Percentiles rank a stretch among this genome's conserved stretches.
Conservation (phyloP, 164 flowering plant species). For the Vitis labrusca region DNA sequence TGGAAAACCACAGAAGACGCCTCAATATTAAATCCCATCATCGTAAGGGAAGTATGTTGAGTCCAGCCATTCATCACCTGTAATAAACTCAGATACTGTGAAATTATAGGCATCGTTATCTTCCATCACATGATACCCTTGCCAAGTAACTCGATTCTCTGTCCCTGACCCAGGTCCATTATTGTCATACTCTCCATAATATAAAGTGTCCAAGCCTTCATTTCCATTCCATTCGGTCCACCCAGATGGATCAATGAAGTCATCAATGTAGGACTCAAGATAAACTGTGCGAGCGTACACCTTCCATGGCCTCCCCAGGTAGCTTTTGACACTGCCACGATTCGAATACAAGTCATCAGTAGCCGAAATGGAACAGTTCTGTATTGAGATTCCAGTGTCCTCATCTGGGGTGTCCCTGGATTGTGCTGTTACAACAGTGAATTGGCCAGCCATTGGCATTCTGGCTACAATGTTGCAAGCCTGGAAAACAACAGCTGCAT, state of each 20-base stretch:
- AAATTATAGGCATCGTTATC: constrained; percentile 59
- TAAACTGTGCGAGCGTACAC: constrained; percentile 56
- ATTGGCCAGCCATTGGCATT: constrained; percentile 63
- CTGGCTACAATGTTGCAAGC: constrained; percentile 56
- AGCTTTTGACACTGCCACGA: constrained; percentile 40
- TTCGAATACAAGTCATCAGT: constrained; percentile 46
- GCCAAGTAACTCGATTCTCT: constrained; percentile 60
- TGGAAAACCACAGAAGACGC: too few species aligned
- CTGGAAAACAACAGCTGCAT: constrained; percentile 81
- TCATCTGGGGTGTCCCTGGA: constrained; percentile 52
- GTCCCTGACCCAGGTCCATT: constrained; percentile 63
- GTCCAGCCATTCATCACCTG: constrained; percentile 68
- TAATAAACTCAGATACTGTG: constrained; percentile 60
- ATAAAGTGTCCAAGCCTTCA: constrained; percentile 47
- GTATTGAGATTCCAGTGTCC: constrained; percentile 75
- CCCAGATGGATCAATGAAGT: constrained; percentile 52
- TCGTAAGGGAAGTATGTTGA: constrained; percentile 80
- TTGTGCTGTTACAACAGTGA: constrained; percentile 73
- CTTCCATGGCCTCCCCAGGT: constrained; percentile 86
- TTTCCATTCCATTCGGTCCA: constrained; percentile 66
- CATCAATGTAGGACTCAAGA: constrained; percentile 67
- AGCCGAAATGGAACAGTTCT: constrained; percentile 65
- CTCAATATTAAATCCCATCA: constrained; percentile 39
- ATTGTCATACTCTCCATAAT: constrained; percentile 75
- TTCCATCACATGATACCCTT: constrained; percentile 67